Evolutionary conservation across 164 flowering plant species (phyloP).

Genomic region (Litsea cubeba): DNA sequence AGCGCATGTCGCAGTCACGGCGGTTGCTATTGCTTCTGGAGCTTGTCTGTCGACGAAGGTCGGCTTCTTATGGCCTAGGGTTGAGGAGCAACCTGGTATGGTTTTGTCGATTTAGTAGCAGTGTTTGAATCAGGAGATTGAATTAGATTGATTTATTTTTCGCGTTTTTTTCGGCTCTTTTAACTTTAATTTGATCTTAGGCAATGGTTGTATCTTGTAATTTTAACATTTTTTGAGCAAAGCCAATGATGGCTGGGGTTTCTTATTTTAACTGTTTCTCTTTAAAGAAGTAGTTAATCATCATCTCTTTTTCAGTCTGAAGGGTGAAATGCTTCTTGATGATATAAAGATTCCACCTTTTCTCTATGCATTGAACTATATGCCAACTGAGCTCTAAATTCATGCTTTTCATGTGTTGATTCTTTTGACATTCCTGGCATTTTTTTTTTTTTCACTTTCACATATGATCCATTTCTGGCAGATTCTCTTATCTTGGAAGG

Average conservation of each 20-base stretch:
- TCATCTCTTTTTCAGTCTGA: too few species aligned
- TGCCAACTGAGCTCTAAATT: constrained; percentile 29
- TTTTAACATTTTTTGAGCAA: background rate
- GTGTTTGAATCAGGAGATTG: background rate
- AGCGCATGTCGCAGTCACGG: constrained; percentile 85
- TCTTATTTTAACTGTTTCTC: background rate
- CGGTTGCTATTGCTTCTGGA: constrained; percentile 90
- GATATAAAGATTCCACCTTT: background rate
- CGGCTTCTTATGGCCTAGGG: constrained; percentile 83
- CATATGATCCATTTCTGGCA: constrained; percentile 24
- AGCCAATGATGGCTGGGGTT: too few species aligned
- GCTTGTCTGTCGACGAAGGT: constrained; percentile 94
- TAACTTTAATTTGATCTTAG: background rate
- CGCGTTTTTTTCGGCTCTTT: background rate
- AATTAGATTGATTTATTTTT: background rate
- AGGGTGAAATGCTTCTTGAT: background rate
- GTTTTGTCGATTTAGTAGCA: background rate
- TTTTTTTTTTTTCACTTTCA: background rate
- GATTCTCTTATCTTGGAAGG: constrained; percentile 71
- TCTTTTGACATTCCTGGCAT: constrained; percentile 2
- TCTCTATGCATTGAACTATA: background rate
- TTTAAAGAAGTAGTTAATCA: too few species aligned
- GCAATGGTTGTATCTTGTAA: too few species aligned
- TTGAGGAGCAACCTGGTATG: constrained; percentile 69
- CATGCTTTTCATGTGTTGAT: background rate